Evolutionary conservation across 768 basidiomycete species (phyloP).

Genomic region (Mycena pura): DNA sequence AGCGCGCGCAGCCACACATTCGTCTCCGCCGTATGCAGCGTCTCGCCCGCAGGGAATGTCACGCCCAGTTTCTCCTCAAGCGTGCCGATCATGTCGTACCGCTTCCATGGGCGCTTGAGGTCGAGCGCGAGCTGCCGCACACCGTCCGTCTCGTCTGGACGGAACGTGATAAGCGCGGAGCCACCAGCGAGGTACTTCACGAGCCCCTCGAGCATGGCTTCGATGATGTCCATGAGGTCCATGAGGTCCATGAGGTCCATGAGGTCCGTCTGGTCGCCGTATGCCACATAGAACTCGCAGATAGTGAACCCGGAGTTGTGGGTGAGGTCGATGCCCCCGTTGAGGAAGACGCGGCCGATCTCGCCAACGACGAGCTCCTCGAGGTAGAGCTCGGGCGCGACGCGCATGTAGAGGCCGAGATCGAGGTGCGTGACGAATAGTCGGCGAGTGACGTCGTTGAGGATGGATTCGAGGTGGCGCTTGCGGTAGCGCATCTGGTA

Average conservation of each 20-base stretch:
- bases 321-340: constrained; percentile 98
- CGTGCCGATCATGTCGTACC: constrained; percentile 97
- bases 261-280: too few relatives aligned
- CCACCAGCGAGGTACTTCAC: constrained; percentile 86
- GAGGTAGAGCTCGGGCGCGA: constrained; percentile 97
- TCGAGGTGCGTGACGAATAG: constrained; percentile 96
- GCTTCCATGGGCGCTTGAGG: constrained; percentile 95
- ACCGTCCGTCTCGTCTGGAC: constrained; percentile 88
- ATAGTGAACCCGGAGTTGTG: constrained; percentile 99
- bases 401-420: constrained; percentile 94
- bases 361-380: constrained; percentile 98
- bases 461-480: constrained; percentile 97
- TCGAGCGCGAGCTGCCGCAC: constrained; percentile 76
- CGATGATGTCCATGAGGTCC: constrained; percentile 98
- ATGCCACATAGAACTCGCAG: constrained; percentile 99
- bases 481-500: constrained; percentile 96
- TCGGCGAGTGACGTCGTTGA: constrained; percentile 87
- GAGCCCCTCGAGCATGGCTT: constrained; percentile 86
- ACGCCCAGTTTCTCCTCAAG: constrained; percentile 92
- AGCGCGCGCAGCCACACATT: constrained; percentile 89
- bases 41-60: constrained; percentile 92
- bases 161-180: constrained; percentile 82
- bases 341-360: constrained; percentile 97
- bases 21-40: constrained; percentile 84
- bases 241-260: constrained; percentile 99